phyloP scores from a whole-genome alignment of 352 stramenopile genomes.

The Albugo laibachii region DNA sequence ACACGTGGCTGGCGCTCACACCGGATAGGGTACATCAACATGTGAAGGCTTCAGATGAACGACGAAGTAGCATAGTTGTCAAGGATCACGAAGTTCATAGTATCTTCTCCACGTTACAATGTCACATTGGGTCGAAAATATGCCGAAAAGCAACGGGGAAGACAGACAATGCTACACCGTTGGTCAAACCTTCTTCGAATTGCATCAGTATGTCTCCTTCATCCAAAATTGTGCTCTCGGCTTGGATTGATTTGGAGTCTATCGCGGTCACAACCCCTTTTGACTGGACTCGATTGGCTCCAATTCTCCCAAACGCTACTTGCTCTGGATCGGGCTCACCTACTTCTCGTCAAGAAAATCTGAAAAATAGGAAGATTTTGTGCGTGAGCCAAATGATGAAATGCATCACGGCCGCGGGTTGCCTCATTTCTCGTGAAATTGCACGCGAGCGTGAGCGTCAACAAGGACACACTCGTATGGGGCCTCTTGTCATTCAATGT shows the following conservation, averaged over 20 bases:
- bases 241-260: no score
- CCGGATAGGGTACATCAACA: background rate
- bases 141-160: slow-evolving; percentile 2
- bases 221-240: no score
- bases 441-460: background rate
- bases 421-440: slow-evolving; percentile 12
- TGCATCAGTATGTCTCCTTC: no score
- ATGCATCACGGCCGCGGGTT: slow-evolving; percentile 34
- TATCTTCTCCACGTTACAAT: slow-evolving; percentile 32
- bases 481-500: slow-evolving; percentile 8
- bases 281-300: no score
- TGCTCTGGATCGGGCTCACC: no score
- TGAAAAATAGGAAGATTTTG: slow-evolving; percentile 15
- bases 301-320: no score
- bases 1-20: slow-evolving; percentile 28
- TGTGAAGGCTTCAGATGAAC: background rate
- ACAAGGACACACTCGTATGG: background rate
- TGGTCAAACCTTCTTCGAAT: no score
- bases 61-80: slow-evolving; percentile 9
- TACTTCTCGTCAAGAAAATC: background rate
- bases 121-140: slow-evolving; percentile 20
- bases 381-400: slow-evolving; percentile 35
- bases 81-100: slow-evolving; percentile 24
- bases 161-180: no score
- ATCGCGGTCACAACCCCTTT: no score